Evolutionary conservation across 768 basidiomycete genomes (phyloP).

Genomic region (Rossbeevera mucosa): DNA sequence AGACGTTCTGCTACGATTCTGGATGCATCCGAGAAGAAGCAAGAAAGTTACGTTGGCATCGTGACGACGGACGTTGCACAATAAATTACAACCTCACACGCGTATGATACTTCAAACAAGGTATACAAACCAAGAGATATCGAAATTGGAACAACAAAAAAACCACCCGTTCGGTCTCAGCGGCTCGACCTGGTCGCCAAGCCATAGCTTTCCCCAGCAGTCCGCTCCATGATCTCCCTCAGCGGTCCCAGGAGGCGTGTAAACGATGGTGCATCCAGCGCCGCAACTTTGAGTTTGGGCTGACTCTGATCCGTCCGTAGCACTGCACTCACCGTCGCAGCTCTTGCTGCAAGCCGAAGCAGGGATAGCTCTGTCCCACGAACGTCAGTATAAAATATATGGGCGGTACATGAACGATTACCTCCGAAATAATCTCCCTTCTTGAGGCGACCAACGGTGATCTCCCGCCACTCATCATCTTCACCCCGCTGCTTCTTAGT

Average conservation of each 20-base stretch:
- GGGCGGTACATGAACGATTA: slow-evolving; percentile 25
- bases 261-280: slow-evolving; percentile 89
- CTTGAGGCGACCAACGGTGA: slow-evolving; percentile 67
- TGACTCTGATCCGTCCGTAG: slow-evolving; percentile 38
- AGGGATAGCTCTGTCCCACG: slow-evolving; percentile 75
- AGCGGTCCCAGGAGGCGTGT: slow-evolving; percentile 90
- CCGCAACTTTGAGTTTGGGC: slow-evolving; percentile 86
- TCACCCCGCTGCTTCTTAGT: slow-evolving; percentile 66
- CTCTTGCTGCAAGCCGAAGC: slow-evolving; percentile 82
- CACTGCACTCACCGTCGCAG: slow-evolving; percentile 91
- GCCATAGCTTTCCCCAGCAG: slow-evolving; percentile 73
- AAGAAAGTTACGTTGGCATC: slow-evolving; percentile 26
- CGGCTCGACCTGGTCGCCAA: slow-evolving; percentile 31
- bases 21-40: not conserved
- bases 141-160: not conserved
- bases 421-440: slow-evolving; percentile 99
- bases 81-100: not conserved
- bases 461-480: slow-evolving; percentile 55
- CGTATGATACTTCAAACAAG: not conserved
- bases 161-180: slow-evolving; percentile 12
- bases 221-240: slow-evolving; percentile 88
- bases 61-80: slow-evolving; percentile 14
- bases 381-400: slow-evolving; percentile 3
- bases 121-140: slow-evolving; percentile 6
- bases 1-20: slow-evolving; percentile 9